Evolutionary conservation across 140 eudicot species (phyloP).

Genomic region (Erigeron philadelphicus): DNA sequence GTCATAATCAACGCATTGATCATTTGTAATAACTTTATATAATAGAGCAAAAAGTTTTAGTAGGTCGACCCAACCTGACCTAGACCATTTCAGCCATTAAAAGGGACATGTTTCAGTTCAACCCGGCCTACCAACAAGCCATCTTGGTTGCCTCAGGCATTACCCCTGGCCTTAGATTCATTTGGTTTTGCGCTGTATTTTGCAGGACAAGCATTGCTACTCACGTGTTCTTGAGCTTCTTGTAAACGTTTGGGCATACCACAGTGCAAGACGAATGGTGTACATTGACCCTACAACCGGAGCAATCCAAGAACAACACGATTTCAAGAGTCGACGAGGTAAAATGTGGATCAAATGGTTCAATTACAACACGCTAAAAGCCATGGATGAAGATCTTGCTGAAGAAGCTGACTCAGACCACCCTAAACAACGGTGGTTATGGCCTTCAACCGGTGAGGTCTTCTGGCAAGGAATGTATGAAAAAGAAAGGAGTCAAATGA

Average conservation of each 20-base stretch:
- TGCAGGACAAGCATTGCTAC: conserved; percentile 93
- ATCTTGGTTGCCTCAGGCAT: no score
- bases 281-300: conserved; percentile 69
- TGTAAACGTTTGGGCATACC: conserved; percentile 94
- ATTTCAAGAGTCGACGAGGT: conserved; percentile 67
- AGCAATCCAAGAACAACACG: conserved; percentile 72
- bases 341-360: conserved; percentile 97
- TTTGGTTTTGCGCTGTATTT: conserved; percentile 8
- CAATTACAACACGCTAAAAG: conserved; percentile 58
- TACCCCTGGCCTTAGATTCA: neutral
- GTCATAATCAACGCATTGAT: no score
- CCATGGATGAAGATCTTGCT: conserved; percentile 93
- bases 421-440: conserved; percentile 56
- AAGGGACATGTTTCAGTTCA: no score
- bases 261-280: conserved; percentile 76
- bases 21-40: no score
- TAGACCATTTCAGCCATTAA: no score
- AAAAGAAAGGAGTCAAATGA: conserved; percentile 60
- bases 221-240: conserved; percentile 90
- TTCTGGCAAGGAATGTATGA: conserved; percentile 86
- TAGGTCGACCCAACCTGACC: no score
- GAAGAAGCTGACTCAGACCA: conserved; percentile 77
- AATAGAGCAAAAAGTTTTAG: no score
- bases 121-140: no score
- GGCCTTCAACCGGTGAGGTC: conserved; percentile 94